A percentile compares a stretch with the other conserved stretches of the same genome.
Evolutionary conservation across 2,329 filamentous ascomycete species (phyloP).

Genomic region (Cladophialophora bantiana): DNA sequence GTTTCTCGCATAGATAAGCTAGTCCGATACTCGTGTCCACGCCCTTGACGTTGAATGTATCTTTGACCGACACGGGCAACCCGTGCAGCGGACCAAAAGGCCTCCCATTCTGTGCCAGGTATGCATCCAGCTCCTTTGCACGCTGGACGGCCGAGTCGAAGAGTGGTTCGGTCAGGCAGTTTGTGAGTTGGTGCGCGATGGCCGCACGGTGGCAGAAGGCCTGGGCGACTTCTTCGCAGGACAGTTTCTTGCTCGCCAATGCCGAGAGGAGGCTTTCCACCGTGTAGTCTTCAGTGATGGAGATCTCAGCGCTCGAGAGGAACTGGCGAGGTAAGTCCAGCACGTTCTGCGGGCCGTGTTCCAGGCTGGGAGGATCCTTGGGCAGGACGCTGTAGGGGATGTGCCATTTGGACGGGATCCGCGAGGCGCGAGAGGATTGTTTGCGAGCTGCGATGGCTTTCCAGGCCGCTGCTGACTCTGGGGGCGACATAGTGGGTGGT

Average conservation of each 20-base stretch:
- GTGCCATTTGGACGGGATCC: slow-evolving; percentile 51
- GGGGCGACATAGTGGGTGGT: background rate
- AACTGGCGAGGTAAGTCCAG: slow-evolving; percentile 60
- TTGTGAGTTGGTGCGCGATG: slow-evolving; percentile 44
- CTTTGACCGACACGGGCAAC: slow-evolving; percentile 49
- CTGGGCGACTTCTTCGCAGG: slow-evolving; percentile 55
- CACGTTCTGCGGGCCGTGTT: slow-evolving; percentile 45
- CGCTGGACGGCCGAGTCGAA: slow-evolving; percentile 47
- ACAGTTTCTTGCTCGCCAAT: slow-evolving; percentile 47
- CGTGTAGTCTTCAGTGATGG: slow-evolving; percentile 64
- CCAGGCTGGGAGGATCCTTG: slow-evolving; percentile 33
- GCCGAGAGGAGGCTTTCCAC: slow-evolving; percentile 48
- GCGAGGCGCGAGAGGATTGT: slow-evolving; percentile 47
- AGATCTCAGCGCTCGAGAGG: slow-evolving; percentile 60
- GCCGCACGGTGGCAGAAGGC: slow-evolving; percentile 61
- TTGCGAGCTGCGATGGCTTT: slow-evolving; percentile 48
- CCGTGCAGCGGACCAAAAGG: slow-evolving; percentile 50
- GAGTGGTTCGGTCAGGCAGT: slow-evolving; percentile 50
- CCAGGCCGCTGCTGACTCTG: slow-evolving; percentile 33
- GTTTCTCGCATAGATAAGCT: slow-evolving; percentile 65
- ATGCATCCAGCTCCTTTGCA: slow-evolving; percentile 49
- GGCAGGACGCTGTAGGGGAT: slow-evolving; percentile 43
- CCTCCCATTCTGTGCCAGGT: slow-evolving; percentile 42
- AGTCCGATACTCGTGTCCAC: slow-evolving; percentile 65
- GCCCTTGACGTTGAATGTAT: slow-evolving; percentile 51